Conservation (phyloP, 495 filamentous ascomycete genomes). For the Oleoguttula mirabilis region DNA sequence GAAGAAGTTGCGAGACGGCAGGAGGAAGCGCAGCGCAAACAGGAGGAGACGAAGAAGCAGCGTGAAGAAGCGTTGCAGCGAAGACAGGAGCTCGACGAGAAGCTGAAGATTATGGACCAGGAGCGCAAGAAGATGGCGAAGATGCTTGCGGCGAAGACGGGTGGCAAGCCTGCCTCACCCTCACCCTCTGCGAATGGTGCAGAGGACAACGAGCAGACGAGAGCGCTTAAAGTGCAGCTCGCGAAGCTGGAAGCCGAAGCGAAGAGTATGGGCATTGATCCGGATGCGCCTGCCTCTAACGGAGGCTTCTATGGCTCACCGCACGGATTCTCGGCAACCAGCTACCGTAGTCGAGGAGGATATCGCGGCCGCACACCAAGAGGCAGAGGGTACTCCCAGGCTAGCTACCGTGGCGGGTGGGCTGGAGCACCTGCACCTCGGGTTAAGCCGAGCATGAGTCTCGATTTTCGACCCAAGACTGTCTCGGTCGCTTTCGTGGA, state of each 20-base stretch:
- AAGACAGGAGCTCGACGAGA: conserved; percentile 59
- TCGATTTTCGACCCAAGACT: conserved; percentile 78
- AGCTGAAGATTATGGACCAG: conserved; percentile 59
- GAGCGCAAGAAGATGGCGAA: conserved; percentile 60
- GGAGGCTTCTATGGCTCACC: neutral
- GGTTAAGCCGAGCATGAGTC: conserved; percentile 63
- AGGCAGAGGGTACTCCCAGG: conserved; percentile 2
- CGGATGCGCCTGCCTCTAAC: conserved; percentile 25
- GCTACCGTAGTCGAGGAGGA: conserved; percentile 13
- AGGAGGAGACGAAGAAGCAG: conserved; percentile 67
- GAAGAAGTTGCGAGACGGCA: conserved; percentile 69
- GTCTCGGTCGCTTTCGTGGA: conserved; percentile 62
- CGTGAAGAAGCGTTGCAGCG: conserved; percentile 62
- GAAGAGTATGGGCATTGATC: conserved; percentile 61
- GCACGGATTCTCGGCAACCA: neutral
- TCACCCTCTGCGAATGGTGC: conserved; percentile 28
- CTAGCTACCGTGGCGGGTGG: conserved; percentile 22
- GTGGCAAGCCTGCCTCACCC: conserved; percentile 16
- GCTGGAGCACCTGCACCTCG: conserved; percentile 2
- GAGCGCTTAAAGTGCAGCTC: conserved; percentile 63
- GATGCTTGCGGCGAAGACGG: conserved; percentile 42
- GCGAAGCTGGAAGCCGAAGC: conserved; percentile 80
- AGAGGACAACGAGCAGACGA: conserved; percentile 38
- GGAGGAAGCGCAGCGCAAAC: conserved; percentile 61
- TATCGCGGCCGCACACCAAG: conserved; percentile 23